Evolutionary conservation across 1,284 basidiomycete genomes (phyloP).

Genomic region (Pisolithus thermaeus): DNA sequence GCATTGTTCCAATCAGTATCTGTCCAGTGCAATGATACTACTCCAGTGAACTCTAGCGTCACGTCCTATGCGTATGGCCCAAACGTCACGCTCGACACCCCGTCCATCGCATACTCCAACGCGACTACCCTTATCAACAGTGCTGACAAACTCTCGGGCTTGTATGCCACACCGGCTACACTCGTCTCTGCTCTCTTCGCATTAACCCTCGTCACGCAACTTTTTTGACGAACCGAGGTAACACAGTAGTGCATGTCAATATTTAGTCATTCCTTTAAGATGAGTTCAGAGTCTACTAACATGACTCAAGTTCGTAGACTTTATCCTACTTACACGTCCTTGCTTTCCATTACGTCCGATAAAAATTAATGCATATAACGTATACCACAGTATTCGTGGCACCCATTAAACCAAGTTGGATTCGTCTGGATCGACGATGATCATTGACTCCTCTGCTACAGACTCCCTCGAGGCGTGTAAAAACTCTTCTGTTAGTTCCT

Average conservation of each 20-base stretch:
- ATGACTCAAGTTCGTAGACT: no score
- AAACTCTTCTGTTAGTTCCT: slow-evolving; percentile 55
- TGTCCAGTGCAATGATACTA: slow-evolving; percentile 53
- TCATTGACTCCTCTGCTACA: slow-evolving; percentile 10
- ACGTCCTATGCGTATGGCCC: slow-evolving; percentile 59
- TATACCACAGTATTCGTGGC: neutral
- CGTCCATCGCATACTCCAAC: slow-evolving; percentile 51
- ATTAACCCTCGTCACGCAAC: slow-evolving; percentile 16
- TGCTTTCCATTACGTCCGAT: no score
- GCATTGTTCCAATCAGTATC: slow-evolving; percentile 52
- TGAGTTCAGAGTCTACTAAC: no score
- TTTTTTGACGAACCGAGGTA: neutral
- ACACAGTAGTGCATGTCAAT: neutral
- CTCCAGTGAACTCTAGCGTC: slow-evolving; percentile 35
- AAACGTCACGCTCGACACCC: slow-evolving; percentile 47
- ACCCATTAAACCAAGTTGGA: neutral
- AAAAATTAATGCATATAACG: no score
- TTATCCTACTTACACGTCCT: no score
- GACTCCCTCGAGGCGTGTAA: slow-evolving; percentile 32
- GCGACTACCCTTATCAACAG: slow-evolving; percentile 43
- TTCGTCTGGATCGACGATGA: slow-evolving; percentile 5
- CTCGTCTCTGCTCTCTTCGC: slow-evolving; percentile 14
- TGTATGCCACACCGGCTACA: slow-evolving; percentile 10
- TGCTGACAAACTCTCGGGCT: slow-evolving; percentile 16
- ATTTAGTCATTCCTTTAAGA: no score